These are phyloP conservation scores for Zea mays DNA, from an alignment of 176 grass and related monocot species.

Conservation along the genomic window DNA sequence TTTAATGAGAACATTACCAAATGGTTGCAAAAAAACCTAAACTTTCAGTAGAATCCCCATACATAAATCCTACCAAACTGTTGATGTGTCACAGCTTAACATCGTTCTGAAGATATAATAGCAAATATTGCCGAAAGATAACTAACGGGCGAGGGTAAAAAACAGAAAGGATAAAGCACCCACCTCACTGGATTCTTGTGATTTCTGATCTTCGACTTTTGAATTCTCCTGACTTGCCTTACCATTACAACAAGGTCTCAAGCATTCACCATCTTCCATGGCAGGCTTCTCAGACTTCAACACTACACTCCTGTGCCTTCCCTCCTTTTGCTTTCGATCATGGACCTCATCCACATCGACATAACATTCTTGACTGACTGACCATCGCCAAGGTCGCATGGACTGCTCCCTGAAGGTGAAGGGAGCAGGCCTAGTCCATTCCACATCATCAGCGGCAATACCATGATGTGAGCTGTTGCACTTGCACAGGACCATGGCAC, in stretches of 20 bases:
- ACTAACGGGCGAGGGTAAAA: neutral
- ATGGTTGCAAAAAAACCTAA: too few relatives aligned
- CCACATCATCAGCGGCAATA: neutral
- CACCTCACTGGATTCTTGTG: slow-evolving; percentile 4
- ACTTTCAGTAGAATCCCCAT: too few relatives aligned
- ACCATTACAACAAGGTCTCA: neutral
- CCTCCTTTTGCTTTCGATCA: slow-evolving; percentile 20
- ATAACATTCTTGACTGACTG: neutral
- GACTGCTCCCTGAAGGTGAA: slow-evolving; percentile 9
- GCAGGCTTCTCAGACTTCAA: neutral
- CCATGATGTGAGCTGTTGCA: neutral
- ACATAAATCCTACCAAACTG: too few relatives aligned
- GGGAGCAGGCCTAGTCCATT: neutral
- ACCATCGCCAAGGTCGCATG: neutral
- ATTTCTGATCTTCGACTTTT: neutral
- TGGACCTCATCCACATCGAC: neutral
- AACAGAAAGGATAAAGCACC: neutral
- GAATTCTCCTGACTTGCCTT: neutral
- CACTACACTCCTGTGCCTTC: neutral
- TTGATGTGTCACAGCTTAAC: neutral
- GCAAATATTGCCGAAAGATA: neutral
- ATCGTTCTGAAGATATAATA: neutral
- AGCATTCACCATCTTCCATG: slow-evolving; percentile 23
- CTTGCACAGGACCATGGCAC: neutral
- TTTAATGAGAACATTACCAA: too few relatives aligned